Evolutionary conservation across 2,329 filamentous ascomycete species (phyloP).

Genomic region (Microdochium bolleyi): DNA sequence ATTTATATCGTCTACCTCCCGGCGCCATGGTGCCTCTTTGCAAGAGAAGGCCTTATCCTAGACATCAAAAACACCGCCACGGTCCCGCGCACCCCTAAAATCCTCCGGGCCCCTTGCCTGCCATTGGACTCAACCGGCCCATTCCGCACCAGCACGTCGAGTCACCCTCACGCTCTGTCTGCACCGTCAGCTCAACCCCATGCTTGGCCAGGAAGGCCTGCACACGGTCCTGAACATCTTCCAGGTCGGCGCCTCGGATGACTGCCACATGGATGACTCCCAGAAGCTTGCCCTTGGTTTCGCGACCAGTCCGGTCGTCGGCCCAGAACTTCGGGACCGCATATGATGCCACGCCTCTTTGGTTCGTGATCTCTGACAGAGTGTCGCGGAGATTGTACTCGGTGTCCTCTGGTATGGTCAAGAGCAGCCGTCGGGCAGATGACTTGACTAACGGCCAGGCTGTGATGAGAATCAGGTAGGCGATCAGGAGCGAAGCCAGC

Average conservation of each 20-base stretch:
- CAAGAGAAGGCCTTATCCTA: background rate
- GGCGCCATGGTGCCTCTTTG: no score
- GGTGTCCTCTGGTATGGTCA: constrained; percentile 75
- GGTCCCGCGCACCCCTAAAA: constrained; percentile 6
- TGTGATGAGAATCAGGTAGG: constrained; percentile 85
- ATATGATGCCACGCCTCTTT: constrained; percentile 81
- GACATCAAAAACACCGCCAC: background rate
- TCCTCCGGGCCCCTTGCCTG: constrained; percentile 16
- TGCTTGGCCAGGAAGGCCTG: constrained; percentile 60
- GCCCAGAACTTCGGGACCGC: constrained; percentile 88
- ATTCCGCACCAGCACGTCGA: constrained; percentile 51
- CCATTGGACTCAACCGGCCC: constrained; percentile 23
- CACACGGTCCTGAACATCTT: constrained; percentile 78
- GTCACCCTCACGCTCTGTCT: constrained; percentile 82
- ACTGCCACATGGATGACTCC: constrained; percentile 85
- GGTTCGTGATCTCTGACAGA: constrained; percentile 70
- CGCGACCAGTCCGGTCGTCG: constrained; percentile 53
- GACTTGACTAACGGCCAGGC: constrained; percentile 81
- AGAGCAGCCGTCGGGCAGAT: constrained; percentile 72
- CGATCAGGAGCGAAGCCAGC: constrained; percentile 87
- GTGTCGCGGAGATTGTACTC: constrained; percentile 87
- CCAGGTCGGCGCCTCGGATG: constrained; percentile 60
- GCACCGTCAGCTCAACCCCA: constrained; percentile 75
- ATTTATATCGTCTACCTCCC: background rate
- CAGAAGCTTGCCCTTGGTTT: constrained; percentile 48